Evolutionary conservation across 73 alveolate genomes (phyloP), one percentile per base, ranked within the genome.

Genomic region (Paraurostyla sp.): DNA sequence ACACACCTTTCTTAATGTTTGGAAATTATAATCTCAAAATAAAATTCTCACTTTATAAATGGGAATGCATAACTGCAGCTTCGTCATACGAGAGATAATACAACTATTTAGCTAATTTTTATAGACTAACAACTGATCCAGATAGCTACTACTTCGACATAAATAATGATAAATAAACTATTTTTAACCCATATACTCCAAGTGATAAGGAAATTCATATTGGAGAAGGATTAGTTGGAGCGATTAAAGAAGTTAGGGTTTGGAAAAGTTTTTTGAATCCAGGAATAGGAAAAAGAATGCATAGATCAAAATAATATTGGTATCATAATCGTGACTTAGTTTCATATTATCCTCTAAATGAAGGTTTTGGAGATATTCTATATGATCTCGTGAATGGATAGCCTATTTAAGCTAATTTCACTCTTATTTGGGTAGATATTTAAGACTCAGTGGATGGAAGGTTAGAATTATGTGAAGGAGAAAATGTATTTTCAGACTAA

Each of bases 381-480:
- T 23, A 78, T 7, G 78, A 78, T 54, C 18, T 36, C 22, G 71
- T 45, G 11, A 75, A 6, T 46, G 71, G 73, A n/a, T 15, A 11
- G 36, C 38, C 20, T 35, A 1, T 25, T 1, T 32, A 20, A 75
- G 30, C 43, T 23, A 20, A 1, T 43, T 23, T 78, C 40, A 23
- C 23, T 41, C 58, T 18, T 7, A n/a, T 54, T 0, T 78, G 89
- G 89, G 23, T 78, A 3, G 11, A 11, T 2, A 25, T 78, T 25
- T 11, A 29, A 25, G 69, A 50, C 29, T 9, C 29, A 32, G 42
- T 4, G 23, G 6, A 22, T 3, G 42, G 48, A 6, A 0, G 16
- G 0, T 40, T 78, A 1, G 89, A 51, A 38, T 13, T 78, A 9
- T 78, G 89, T 35, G 89, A 78, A 51, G 89, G 80, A 41, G 89